phyloP scores from a whole-genome alignment of 306 rosid species.

The Potentilla sterilis region DNA sequence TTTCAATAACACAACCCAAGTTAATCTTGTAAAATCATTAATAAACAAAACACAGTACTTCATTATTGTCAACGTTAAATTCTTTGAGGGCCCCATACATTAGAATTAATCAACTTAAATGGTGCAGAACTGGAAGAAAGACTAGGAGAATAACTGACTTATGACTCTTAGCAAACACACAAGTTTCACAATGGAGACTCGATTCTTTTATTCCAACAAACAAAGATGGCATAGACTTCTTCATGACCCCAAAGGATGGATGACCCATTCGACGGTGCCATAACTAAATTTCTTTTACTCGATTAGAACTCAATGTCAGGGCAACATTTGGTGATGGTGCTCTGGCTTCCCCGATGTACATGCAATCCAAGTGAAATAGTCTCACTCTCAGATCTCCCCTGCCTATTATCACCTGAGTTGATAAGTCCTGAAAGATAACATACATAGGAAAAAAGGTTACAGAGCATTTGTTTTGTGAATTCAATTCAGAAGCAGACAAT shows the following conservation, averaged over 20 bases:
- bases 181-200: not conserved
- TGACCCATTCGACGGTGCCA: not conserved
- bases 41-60: not conserved
- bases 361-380: not conserved
- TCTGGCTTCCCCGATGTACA: not conserved
- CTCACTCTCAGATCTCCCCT: too few relatives aligned
- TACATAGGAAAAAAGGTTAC: not conserved
- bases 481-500: not conserved
- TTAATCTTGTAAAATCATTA: not conserved
- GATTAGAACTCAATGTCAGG: not conserved
- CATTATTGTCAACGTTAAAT: not conserved
- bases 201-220: not conserved
- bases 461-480: not conserved
- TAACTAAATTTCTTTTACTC: not conserved
- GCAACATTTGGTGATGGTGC: not conserved
- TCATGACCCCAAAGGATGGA: not conserved
- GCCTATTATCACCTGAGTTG: too few relatives aligned
- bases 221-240: not conserved
- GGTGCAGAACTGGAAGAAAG: not conserved
- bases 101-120: not conserved
- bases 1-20: not conserved
- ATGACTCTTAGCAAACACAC: not conserved
- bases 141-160: not conserved
- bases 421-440: not conserved
- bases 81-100: not conserved